A percentile compares a stretch with the other conserved stretches of the same genome.
Conservation (phyloP, 495 filamentous ascomycete genomes). For the Penicillium steckii region DNA sequence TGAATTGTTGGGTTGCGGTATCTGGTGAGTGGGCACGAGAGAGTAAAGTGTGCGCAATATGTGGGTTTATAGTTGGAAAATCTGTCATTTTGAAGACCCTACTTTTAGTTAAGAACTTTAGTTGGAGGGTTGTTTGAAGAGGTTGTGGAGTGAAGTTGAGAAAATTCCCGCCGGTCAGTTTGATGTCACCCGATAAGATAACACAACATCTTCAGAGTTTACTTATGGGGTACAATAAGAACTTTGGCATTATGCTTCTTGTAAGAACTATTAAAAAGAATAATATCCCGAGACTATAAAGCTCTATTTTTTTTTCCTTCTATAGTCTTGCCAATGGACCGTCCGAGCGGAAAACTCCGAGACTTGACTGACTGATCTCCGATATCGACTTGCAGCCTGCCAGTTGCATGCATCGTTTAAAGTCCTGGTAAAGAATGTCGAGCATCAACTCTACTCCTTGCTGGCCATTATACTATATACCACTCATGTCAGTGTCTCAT, state of each 20-base stretch:
- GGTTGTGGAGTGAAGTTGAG: constrained; percentile 11
- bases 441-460: constrained; percentile 40
- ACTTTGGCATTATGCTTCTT: too few species aligned
- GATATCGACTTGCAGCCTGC: constrained; percentile 46
- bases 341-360: constrained; percentile 37
- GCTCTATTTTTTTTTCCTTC: neutral
- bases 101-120: neutral
- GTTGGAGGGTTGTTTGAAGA: neutral
- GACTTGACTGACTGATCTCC: constrained; percentile 40
- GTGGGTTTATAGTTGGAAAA: constrained; percentile 31
- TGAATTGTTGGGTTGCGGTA: constrained; percentile 66
- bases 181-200: constrained; percentile 29
- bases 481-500: too few species aligned
- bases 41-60: constrained; percentile 68
- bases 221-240: too few species aligned
- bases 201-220: neutral
- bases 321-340: constrained; percentile 43
- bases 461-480: constrained; percentile 37
- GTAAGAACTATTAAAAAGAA: too few species aligned
- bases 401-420: constrained; percentile 53
- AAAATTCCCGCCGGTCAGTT: constrained; percentile 12
- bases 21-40: constrained; percentile 70
- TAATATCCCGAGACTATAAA: too few species aligned
- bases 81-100: constrained; percentile 20
- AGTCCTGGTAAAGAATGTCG: constrained; percentile 44